Evolutionary conservation across 164 flowering plant genomes (phyloP).

Genomic region (Macadamia tetraphylla): DNA sequence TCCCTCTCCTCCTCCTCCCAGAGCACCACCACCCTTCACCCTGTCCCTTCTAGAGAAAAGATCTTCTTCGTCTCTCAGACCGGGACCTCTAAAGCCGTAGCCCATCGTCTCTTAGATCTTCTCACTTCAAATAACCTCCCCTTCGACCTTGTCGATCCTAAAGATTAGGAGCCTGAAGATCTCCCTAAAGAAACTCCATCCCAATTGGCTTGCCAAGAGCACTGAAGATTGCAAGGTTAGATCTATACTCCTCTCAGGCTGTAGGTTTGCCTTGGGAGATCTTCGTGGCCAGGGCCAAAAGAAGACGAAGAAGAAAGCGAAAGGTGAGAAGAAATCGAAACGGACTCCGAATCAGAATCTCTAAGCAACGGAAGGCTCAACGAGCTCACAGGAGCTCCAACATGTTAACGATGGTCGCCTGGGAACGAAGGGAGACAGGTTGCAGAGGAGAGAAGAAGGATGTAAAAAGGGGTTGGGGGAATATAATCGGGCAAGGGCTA

Average conservation of each 20-base stretch:
- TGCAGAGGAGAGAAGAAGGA: too few relatives aligned
- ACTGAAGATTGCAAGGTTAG: conserved; percentile 84
- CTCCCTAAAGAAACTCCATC: conserved; percentile 68
- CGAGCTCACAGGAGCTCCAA: too few relatives aligned
- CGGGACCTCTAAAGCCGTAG: conserved; percentile 81
- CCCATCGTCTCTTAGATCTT: conserved; percentile 48
- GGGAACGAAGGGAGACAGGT: too few relatives aligned
- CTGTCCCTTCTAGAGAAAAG: conserved; percentile 36
- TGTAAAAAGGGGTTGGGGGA: too few relatives aligned
- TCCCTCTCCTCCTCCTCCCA: background rate
- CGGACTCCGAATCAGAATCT: too few relatives aligned
- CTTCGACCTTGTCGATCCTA: conserved; percentile 66
- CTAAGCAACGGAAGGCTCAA: too few relatives aligned
- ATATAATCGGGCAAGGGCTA: too few relatives aligned
- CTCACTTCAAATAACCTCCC: conserved; percentile 29
- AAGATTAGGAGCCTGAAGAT: conserved; percentile 87
- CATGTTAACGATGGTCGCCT: too few relatives aligned
- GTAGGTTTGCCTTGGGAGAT: conserved; percentile 40
- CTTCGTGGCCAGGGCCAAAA: too few relatives aligned
- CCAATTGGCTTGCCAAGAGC: conserved; percentile 76
- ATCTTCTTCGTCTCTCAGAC: conserved; percentile 78
- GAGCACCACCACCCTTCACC: conserved; percentile 5
- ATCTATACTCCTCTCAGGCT: conserved; percentile 45
- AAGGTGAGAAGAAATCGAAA: too few relatives aligned
- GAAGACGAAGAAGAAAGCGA: too few relatives aligned